phyloP scores from a whole-genome alignment of 2,329 filamentous ascomycete species.

The Acrodontium crateriforme region DNA sequence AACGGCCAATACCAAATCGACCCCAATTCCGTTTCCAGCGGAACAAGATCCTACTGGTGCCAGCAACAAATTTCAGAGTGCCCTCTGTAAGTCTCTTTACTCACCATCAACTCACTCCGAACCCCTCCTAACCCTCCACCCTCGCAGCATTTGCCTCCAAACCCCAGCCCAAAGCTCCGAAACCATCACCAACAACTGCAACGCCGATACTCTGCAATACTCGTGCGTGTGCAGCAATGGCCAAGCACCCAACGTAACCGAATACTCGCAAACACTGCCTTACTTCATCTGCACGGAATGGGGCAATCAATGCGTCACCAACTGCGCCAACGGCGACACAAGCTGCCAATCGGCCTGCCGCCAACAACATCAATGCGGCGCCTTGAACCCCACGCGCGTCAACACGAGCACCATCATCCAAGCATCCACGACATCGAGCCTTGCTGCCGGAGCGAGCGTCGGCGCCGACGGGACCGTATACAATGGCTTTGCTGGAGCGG shows the following conservation, averaged over 20 bases:
- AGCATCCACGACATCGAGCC: constrained; percentile 23
- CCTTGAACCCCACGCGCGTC: constrained; percentile 45
- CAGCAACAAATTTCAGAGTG: constrained; percentile 47
- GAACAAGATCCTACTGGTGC: constrained; percentile 43
- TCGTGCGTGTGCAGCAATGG: constrained; percentile 58
- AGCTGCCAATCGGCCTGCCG: constrained; percentile 49
- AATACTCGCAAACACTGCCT: constrained; percentile 67
- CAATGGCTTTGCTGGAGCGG: constrained; percentile 29
- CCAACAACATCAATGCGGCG: constrained; percentile 58
- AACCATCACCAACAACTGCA: constrained; percentile 49
- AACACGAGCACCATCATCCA: constrained; percentile 42
- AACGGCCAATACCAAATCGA: constrained; percentile 46
- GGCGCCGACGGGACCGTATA: constrained; percentile 29
- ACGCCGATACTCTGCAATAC: constrained; percentile 50
- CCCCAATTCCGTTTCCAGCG: constrained; percentile 43
- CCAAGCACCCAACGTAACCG: constrained; percentile 53
- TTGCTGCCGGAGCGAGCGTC: constrained; percentile 20
- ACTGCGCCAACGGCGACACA: constrained; percentile 42
- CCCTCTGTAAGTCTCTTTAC: constrained; percentile 31
- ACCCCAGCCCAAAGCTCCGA: constrained; percentile 30
- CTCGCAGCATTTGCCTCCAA: constrained; percentile 49
- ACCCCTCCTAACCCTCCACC: not conserved
- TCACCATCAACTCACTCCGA: not conserved
- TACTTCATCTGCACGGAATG: constrained; percentile 63
- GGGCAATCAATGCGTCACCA: constrained; percentile 46